Percentiles rank a stretch among this genome's conserved stretches.
Evolutionary conservation across 805 yeast species (phyloP).

Genomic region (Maudiozyma barnettii): DNA sequence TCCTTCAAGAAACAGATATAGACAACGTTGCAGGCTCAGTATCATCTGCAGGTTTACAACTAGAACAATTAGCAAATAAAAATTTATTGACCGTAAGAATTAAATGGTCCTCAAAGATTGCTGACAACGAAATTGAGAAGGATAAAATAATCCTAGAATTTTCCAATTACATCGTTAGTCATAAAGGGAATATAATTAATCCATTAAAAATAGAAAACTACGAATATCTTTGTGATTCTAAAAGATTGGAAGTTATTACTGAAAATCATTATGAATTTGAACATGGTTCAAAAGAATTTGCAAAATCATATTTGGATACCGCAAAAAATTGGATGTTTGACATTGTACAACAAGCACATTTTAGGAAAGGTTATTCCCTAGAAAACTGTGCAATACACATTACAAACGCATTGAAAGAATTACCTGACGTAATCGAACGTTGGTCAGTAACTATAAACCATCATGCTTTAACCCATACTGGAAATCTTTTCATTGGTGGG

Average conservation of each 20-base stretch:
- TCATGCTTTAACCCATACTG: slow-evolving; percentile 41
- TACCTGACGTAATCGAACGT: slow-evolving; percentile 4
- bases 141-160: neutral
- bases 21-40: neutral
- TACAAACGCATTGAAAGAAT: neutral
- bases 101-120: slow-evolving; percentile 9
- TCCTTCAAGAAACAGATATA: too few species aligned
- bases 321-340: slow-evolving; percentile 16
- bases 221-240: slow-evolving; percentile 20
- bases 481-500: slow-evolving; percentile 47
- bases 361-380: slow-evolving; percentile 8
- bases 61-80: slow-evolving; percentile 26
- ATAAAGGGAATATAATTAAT: slow-evolving; percentile 16
- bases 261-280: slow-evolving; percentile 21
- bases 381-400: slow-evolving; percentile 5
- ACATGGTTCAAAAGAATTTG: slow-evolving; percentile 14
- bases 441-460: slow-evolving; percentile 25
- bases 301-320: slow-evolving; percentile 8
- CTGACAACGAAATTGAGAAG: neutral
- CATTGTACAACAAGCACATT: slow-evolving; percentile 20
- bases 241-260: slow-evolving; percentile 15
- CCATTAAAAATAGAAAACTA: slow-evolving; percentile 22
- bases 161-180: neutral
- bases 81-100: slow-evolving; percentile 18
- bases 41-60: slow-evolving; percentile 4